Base-by-base conservation (phyloP, 768 basidiomycete species). In the Rhizopogon rudus region DNA sequence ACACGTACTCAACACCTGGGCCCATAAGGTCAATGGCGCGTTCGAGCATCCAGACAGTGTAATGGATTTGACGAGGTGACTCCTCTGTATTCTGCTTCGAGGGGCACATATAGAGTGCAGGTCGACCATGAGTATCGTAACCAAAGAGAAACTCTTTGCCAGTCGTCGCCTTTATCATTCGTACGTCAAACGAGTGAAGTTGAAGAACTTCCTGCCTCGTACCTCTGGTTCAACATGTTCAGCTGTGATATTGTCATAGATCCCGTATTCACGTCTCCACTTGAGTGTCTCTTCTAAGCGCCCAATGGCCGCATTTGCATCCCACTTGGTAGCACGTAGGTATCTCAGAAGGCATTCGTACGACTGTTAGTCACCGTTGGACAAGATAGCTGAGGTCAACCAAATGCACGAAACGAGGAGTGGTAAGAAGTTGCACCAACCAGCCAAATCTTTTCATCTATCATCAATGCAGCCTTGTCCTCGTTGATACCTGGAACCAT, bases 81-180 rank as follows among this genome's bases (percentile, higher is more conserved):
- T 86, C 87, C 3, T 81, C 77, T 0, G 91, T 93, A 68, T 93
- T 94, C 68, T 94, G 92, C 20, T 82, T 82, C 64, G 75, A 78
- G 2, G 82, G 83, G 42, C 72, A 72, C 75, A 92, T 78, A 69
- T 93, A 92, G 40, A 85, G 70, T 0, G 75, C 84, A 3, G 91
- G 90, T 54, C 88, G 75, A 12, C 86, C 78, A 20, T 69, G 69
- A 6, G 70, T 68, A 67, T 93, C 91, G 65, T 81, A 92, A 5
- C 93, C 93, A 60, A 87, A 89, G 16, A 85, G 58, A 48, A 93
- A 73, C 66, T 84, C 79, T 71, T 96, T 95, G 33, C 93, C 93
- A 4, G 92, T 95, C 46, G 87, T 71, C 1, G 83, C 85, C 87
- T 88, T 43, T 52, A 6, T 40, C 20, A 16, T 44, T 35, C 14